These are phyloP conservation scores for Rhizopogon sp. DNA, from an alignment of 768 basidiomycete genomes.

Conservation along the genomic window DNA sequence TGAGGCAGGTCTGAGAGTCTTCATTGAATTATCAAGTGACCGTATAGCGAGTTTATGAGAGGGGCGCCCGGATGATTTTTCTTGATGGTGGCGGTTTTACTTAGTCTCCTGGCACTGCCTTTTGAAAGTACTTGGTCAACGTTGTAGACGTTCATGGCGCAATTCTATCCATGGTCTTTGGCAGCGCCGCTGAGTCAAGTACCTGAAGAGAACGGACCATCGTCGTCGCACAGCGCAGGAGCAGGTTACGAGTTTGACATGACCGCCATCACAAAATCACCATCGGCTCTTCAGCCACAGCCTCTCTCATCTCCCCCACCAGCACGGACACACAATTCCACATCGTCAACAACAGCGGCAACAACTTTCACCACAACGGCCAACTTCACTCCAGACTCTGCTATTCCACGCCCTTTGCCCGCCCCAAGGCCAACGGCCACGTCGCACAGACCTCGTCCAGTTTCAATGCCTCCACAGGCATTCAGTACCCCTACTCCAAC, in stretches of 20 bases:
- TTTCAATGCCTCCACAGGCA: constrained; percentile 72
- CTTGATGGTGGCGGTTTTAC: constrained; percentile 13
- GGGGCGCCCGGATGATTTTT: constrained; percentile 6
- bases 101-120: constrained; percentile 18
- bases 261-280: constrained; percentile 32
- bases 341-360: constrained; percentile 2
- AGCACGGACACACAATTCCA: constrained; percentile 4
- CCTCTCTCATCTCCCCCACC: constrained; percentile 13
- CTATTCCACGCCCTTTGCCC: constrained; percentile 29
- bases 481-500: constrained; percentile 29
- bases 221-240: constrained; percentile 21
- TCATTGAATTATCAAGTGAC: too few species aligned
- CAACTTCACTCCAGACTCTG: constrained; percentile 21
- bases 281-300: constrained; percentile 24
- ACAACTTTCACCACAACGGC: constrained; percentile 8
- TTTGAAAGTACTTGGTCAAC: constrained; percentile 5
- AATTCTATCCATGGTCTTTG: constrained; percentile 45
- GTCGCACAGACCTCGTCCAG: constrained; percentile 47
- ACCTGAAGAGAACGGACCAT: constrained; percentile 47
- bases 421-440: constrained; percentile 18
- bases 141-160: constrained; percentile 19
- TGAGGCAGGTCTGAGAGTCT: not conserved
- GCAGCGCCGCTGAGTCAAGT: constrained; percentile 42
- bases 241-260: constrained; percentile 66
- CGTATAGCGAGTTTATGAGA: too few species aligned